Evolutionary conservation across 2,329 filamentous ascomycete species (phyloP).

Genomic region (Pezicula neosporulosa): DNA sequence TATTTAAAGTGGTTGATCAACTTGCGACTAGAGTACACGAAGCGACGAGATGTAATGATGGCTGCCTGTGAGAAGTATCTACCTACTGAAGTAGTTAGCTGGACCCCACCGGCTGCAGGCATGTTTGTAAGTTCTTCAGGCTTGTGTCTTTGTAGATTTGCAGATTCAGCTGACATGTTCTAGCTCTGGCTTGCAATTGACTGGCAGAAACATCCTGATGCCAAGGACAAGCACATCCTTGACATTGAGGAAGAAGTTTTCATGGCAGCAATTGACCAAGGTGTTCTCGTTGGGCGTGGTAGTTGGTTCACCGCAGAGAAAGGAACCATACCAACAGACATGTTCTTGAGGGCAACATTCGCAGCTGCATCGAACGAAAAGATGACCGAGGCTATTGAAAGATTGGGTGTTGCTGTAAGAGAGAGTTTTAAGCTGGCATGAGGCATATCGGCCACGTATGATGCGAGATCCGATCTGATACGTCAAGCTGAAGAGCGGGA

Average conservation of each 20-base stretch:
- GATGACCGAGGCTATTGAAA: conserved; percentile 65
- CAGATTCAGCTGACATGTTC: neutral
- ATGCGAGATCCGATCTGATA: too few relatives aligned
- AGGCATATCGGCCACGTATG: too few relatives aligned
- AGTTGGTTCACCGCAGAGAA: conserved; percentile 85
- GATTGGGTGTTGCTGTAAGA: conserved; percentile 71
- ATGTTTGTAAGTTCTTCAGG: conserved; percentile 76
- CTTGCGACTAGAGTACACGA: conserved; percentile 77
- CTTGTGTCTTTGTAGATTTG: neutral
- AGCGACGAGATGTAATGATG: conserved; percentile 72
- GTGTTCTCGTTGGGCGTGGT: conserved; percentile 75
- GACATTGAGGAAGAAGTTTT: neutral
- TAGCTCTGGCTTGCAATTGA: neutral
- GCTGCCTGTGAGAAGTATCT: conserved; percentile 76
- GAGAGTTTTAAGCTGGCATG: conserved; percentile 42
- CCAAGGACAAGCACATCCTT: neutral
- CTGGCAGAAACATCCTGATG: neutral
- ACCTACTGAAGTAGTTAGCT: conserved; percentile 71
- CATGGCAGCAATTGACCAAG: conserved; percentile 64
- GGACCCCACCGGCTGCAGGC: conserved; percentile 77
- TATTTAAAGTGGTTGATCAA: conserved; percentile 89
- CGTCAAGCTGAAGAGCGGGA: too few relatives aligned
- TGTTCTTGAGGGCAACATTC: conserved; percentile 83
- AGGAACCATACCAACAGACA: conserved; percentile 40
- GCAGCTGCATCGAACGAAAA: conserved; percentile 69